Evolutionary conservation across 345 rosid genomes (phyloP).

Genomic region (Salix suchowensis): DNA sequence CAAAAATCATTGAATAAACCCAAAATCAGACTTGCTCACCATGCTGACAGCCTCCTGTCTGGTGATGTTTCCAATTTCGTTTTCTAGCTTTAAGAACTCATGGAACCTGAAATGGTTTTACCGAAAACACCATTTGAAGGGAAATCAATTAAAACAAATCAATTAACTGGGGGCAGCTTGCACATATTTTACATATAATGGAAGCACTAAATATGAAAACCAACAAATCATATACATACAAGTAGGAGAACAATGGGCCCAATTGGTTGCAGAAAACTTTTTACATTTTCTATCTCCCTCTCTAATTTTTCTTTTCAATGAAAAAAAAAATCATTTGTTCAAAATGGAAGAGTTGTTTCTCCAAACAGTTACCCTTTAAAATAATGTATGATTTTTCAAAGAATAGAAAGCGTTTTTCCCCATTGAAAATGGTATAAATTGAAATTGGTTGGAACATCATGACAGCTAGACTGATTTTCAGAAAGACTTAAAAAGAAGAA

Average conservation of each 20-base stretch:
- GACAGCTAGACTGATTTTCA: neutral
- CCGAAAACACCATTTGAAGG: constrained; percentile 3
- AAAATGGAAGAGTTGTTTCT: neutral
- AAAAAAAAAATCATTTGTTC: neutral
- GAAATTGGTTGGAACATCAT: neutral
- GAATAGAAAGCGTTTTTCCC: neutral
- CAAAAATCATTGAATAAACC: neutral
- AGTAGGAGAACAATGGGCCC: neutral
- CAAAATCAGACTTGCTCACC: constrained; percentile 40
- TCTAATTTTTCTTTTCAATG: neutral
- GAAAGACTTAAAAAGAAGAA: neutral
- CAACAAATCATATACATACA: neutral
- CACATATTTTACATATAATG: neutral
- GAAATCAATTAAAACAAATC: neutral
- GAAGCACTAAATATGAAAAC: neutral
- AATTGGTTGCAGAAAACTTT: neutral
- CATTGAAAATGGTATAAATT: neutral
- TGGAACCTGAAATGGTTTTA: constrained; percentile 62
- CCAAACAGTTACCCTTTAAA: neutral
- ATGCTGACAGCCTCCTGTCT: constrained; percentile 98
- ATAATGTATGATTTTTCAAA: neutral
- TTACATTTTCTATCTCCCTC: neutral
- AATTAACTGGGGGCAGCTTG: neutral
- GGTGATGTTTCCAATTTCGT: constrained; percentile 91
- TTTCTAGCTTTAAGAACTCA: constrained; percentile 87